Conservation (phyloP, 1,139 yeast species). For the Keqinozyma sinolaborantium region DNA sequence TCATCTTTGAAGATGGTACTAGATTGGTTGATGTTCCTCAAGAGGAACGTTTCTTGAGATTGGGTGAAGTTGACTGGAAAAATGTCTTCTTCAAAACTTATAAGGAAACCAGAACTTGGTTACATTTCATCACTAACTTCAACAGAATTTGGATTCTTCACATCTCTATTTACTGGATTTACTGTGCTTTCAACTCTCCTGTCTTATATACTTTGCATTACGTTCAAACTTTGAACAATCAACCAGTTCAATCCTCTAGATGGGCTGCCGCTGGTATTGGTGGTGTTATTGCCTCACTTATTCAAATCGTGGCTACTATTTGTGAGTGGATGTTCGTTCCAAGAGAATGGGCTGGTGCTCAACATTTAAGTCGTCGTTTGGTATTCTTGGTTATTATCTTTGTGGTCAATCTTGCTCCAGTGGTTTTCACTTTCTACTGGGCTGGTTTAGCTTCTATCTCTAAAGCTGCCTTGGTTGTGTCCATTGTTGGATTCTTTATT, state of each 20-base stretch:
- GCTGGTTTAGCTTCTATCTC: constrained; percentile 69
- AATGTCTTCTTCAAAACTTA: constrained; percentile 94
- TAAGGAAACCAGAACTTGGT: constrained; percentile 97
- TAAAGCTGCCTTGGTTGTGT: constrained; percentile 74
- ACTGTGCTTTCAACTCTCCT: constrained; percentile 89
- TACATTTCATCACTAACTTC: constrained; percentile 91
- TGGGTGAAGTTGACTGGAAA: constrained; percentile 92
- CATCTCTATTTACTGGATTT: constrained; percentile 89
- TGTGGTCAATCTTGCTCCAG: constrained; percentile 75
- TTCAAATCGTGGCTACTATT: constrained; percentile 84
- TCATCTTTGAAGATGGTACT: constrained; percentile 85
- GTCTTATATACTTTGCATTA: constrained; percentile 84
- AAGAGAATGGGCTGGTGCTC: constrained; percentile 99
- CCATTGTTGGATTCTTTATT: constrained; percentile 86
- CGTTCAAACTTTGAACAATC: constrained; percentile 76
- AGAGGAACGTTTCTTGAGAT: constrained; percentile 81
- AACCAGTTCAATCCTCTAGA: constrained; percentile 80
- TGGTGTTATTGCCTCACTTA: constrained; percentile 78
- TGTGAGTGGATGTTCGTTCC: constrained; percentile 97
- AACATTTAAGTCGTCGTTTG: constrained; percentile 87
- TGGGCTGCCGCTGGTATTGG: constrained; percentile 95
- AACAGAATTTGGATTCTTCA: constrained; percentile 98
- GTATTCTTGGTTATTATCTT: constrained; percentile 68
- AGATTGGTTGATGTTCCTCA: constrained; percentile 87
- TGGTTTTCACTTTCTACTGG: constrained; percentile 81